Percentiles rank a stretch among this genome's conserved stretches.
phyloP scores from a whole-genome alignment of 208 protist genomes.

The Trypanosoma rangeli region DNA sequence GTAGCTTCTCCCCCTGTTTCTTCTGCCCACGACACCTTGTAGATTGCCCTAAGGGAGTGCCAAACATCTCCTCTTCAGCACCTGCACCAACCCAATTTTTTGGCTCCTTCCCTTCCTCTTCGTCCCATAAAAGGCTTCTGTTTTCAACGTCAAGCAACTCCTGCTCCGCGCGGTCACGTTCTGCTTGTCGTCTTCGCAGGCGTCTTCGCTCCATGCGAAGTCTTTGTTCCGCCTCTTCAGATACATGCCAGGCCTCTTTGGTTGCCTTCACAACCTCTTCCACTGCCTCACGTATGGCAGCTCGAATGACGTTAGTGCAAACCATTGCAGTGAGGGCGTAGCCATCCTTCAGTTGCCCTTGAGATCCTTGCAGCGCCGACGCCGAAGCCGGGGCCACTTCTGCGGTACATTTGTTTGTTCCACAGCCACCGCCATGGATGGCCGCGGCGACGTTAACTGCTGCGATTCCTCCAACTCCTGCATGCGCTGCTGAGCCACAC shows the following conservation, averaged over 20 bases:
- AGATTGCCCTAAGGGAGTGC: not conserved
- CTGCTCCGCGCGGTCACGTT: slow-evolving; percentile 28
- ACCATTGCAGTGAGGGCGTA: slow-evolving; percentile 13
- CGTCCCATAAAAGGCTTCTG: not conserved
- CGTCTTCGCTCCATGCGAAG: slow-evolving; percentile 37
- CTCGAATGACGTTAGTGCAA: slow-evolving; percentile 36
- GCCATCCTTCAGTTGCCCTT: not conserved
- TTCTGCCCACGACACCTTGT: not conserved
- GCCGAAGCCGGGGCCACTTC: slow-evolving; percentile 5
- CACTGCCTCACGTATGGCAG: slow-evolving; percentile 68
- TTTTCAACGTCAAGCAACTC: slow-evolving; percentile 20
- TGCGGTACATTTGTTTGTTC: not conserved
- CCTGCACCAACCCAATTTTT: not conserved
- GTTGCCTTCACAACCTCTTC: slow-evolving; percentile 55
- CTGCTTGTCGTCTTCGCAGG: slow-evolving; percentile 26
- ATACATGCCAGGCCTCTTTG: slow-evolving; percentile 31
- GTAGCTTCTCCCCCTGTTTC: not conserved
- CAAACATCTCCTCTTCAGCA: not conserved
- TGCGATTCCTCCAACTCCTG: slow-evolving; percentile 19
- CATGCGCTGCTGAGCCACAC: slow-evolving; percentile 35
- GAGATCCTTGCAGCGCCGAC: not conserved
- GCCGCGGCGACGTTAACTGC: not conserved
- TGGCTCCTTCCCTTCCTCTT: not conserved
- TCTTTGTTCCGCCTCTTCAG: slow-evolving; percentile 35
- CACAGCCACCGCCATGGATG: not conserved